Conservation (phyloP, 768 basidiomycete genomes). For the Boletus eberwhitei region DNA sequence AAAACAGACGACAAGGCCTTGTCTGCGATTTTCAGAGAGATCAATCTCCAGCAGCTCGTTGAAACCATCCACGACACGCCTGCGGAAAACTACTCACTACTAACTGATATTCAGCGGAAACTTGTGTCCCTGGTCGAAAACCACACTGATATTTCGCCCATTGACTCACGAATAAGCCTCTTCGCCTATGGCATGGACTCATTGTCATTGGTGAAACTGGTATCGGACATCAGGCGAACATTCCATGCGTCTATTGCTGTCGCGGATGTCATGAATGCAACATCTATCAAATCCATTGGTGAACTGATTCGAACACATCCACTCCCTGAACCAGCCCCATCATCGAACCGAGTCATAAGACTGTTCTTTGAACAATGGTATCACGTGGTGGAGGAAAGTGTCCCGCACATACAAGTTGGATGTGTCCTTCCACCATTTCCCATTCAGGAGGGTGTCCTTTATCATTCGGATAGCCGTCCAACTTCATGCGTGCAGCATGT, state of each 20-base stretch:
- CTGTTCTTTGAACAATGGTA: conserved; percentile 21
- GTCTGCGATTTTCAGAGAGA: conserved; percentile 22
- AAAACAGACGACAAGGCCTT: conserved; percentile 33
- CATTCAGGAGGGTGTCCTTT: conserved; percentile 46
- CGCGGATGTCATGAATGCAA: conserved; percentile 29
- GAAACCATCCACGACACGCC: conserved; percentile 1
- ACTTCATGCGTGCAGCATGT: conserved; percentile 46
- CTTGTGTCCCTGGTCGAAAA: conserved; percentile 35
- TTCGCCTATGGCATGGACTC: conserved; percentile 37
- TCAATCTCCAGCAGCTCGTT: conserved; percentile 22
- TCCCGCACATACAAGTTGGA: conserved; percentile 5
- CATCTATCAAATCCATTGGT: conserved; percentile 22
- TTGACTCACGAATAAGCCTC: conserved; percentile 25
- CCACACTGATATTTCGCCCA: conserved; percentile 13
- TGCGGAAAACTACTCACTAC: background rate
- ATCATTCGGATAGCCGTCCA: conserved; percentile 36
- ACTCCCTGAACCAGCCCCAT: background rate
- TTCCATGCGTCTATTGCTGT: conserved; percentile 22
- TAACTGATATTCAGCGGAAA: conserved; percentile 33
- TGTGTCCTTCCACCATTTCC: conserved; percentile 41
- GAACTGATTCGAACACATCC: conserved; percentile 9
- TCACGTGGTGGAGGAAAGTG: conserved; percentile 3
- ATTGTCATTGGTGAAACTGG: conserved; percentile 23
- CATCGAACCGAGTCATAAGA: conserved; percentile 1
- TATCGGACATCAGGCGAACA: conserved; percentile 19